Evolutionary conservation across 345 rosid species (phyloP).

Genomic region (Tarenaya hassleriana): DNA sequence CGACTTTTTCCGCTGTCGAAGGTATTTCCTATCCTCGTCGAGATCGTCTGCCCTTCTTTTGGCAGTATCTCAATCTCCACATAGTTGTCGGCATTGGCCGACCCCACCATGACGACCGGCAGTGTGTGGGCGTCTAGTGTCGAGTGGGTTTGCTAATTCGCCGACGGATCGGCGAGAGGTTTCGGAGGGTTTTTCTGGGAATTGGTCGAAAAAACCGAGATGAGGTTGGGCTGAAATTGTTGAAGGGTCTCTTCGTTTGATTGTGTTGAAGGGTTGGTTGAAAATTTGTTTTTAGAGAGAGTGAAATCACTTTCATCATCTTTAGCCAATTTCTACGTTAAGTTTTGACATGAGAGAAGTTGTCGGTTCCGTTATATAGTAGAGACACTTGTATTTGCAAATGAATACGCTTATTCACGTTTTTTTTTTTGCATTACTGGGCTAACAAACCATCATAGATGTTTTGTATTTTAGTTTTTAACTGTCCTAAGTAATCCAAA

Average conservation of each 20-base stretch:
- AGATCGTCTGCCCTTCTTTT: constrained; percentile 67
- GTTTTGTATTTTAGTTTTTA: too few species aligned
- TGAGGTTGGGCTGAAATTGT: constrained; percentile 12
- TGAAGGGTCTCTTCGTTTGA: constrained; percentile 22
- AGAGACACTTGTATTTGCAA: too few species aligned
- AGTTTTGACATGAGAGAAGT: background rate
- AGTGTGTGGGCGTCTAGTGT: constrained; percentile 16
- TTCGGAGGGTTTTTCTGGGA: constrained; percentile 21
- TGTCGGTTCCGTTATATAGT: too few species aligned
- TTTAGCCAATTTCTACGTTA: background rate
- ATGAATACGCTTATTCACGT: too few species aligned
- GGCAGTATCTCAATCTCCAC: constrained; percentile 84
- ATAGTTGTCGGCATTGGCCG: constrained; percentile 80
- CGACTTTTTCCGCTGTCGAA: constrained; percentile 94
- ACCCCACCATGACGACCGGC: constrained; percentile 81
- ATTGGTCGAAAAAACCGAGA: constrained; percentile 12
- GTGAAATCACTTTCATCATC: constrained; percentile 32
- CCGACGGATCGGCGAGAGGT: constrained; percentile 30
- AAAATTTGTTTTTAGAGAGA: constrained; percentile 30
- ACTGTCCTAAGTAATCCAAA: too few species aligned
- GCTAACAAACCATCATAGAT: too few species aligned
- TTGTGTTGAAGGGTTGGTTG: too few species aligned
- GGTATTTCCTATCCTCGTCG: constrained; percentile 65
- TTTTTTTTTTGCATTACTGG: too few species aligned
- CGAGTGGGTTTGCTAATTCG: constrained; percentile 20